phyloP scores from a whole-genome alignment of 2,329 filamentous ascomycete genomes.

The Diaporthe vexans region DNA sequence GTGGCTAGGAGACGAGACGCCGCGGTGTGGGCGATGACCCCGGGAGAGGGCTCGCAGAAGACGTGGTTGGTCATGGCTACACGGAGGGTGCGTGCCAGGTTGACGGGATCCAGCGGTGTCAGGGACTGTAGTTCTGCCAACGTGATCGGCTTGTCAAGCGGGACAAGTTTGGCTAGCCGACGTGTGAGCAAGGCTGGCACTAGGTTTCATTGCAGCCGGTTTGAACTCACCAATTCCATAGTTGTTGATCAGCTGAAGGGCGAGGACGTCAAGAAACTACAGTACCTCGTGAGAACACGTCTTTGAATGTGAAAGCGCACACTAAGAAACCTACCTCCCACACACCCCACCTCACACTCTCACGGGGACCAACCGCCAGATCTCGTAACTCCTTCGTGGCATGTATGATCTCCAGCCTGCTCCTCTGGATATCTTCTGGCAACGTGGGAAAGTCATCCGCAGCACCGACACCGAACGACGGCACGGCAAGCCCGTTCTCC shows the following conservation, averaged over 20 bases:
- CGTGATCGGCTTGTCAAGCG: slow-evolving; percentile 59
- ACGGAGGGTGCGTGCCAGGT: slow-evolving; percentile 65
- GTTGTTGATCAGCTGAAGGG: slow-evolving; percentile 64
- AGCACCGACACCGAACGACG: slow-evolving; percentile 61
- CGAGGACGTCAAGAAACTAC: slow-evolving; percentile 65
- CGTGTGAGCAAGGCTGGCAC: neutral
- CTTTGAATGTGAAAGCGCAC: neutral
- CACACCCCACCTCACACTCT: slow-evolving; percentile 65
- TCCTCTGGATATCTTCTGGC: slow-evolving; percentile 60
- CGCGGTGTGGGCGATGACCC: slow-evolving; percentile 68
- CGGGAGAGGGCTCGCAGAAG: slow-evolving; percentile 66
- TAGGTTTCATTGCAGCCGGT: slow-evolving; percentile 34
- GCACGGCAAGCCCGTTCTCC: slow-evolving; percentile 56
- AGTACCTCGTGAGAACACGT: neutral
- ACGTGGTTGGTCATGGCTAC: slow-evolving; percentile 71
- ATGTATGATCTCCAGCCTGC: slow-evolving; percentile 62
- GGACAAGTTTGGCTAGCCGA: slow-evolving; percentile 62
- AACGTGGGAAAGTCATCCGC: slow-evolving; percentile 62
- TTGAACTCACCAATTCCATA: slow-evolving; percentile 61
- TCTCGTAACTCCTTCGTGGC: slow-evolving; percentile 63
- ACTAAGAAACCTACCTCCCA: slow-evolving; percentile 61
- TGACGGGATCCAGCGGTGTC: slow-evolving; percentile 62
- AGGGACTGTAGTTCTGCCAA: slow-evolving; percentile 61
- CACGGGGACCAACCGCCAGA: slow-evolving; percentile 64
- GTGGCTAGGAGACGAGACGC: slow-evolving; percentile 65